These are phyloP conservation scores for Epichloe amarillans DNA, from an alignment of 2,329 filamentous ascomycete genomes.

Conservation along the genomic window DNA sequence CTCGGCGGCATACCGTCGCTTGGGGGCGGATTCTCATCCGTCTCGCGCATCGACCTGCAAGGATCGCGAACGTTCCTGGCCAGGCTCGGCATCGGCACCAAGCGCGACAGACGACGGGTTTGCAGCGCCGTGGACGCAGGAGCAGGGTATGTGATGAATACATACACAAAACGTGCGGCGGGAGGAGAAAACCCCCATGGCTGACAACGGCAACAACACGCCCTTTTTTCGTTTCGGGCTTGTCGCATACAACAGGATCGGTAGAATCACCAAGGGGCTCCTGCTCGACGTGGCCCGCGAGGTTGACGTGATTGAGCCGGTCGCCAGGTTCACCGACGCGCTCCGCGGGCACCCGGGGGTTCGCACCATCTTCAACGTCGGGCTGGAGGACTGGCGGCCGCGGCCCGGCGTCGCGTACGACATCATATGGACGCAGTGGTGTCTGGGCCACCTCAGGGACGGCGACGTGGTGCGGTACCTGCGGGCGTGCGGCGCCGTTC, in stretches of 20 bases:
- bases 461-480: conserved; percentile 56
- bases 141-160: conserved; percentile 18
- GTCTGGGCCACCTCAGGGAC: conserved; percentile 70
- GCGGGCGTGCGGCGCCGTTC: conserved; percentile 36
- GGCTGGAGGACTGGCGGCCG: conserved; percentile 57
- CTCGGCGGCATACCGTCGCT: conserved; percentile 51
- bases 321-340: conserved; percentile 62
- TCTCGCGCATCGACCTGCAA: conserved; percentile 54
- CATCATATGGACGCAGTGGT: conserved; percentile 87
- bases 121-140: conserved; percentile 23
- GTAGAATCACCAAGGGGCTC: conserved; percentile 66
- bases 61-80: conserved; percentile 57
- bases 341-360: conserved; percentile 48
- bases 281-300: conserved; percentile 54
- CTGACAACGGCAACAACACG: neutral
- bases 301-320: conserved; percentile 77
- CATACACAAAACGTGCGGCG: too few species aligned
- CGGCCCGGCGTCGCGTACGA: conserved; percentile 46
- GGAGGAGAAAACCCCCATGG: too few species aligned
- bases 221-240: neutral
- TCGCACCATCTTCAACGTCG: conserved; percentile 53
- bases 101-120: conserved; percentile 18
- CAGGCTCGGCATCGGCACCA: conserved; percentile 40
- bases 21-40: conserved; percentile 10
- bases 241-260: conserved; percentile 43